A percentile compares a stretch with the other conserved stretches of the same genome.
Evolutionary conservation across 2,329 filamentous ascomycete species (phyloP).

Genomic region (Lomentospora prolificans): DNA sequence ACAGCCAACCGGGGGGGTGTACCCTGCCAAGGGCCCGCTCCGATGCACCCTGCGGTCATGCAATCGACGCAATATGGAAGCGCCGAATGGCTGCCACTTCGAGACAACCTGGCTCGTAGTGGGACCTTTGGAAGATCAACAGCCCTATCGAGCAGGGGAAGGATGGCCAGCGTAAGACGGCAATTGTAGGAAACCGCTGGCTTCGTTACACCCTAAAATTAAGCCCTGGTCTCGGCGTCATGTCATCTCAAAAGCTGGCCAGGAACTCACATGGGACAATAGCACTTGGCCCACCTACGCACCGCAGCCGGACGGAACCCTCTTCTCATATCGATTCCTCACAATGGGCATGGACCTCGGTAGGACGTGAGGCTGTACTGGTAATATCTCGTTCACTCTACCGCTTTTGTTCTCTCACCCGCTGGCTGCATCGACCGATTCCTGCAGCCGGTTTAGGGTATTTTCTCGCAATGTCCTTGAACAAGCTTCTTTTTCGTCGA

Average conservation of each 20-base stretch:
- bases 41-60: constrained; percentile 1
- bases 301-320: too few relatives aligned
- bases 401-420: not conserved
- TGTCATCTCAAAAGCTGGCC: not conserved
- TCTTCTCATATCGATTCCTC: too few relatives aligned
- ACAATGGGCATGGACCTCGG: too few relatives aligned
- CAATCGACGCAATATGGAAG: not conserved
- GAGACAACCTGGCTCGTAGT: not conserved
- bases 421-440: not conserved
- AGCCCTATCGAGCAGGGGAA: not conserved
- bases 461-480: not conserved
- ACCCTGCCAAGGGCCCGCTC: not conserved
- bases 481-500: not conserved
- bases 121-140: not conserved
- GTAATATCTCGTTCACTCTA: not conserved
- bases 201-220: too few relatives aligned
- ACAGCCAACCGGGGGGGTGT: not conserved
- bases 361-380: too few relatives aligned
- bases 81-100: not conserved
- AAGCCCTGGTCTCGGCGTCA: too few relatives aligned
- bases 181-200: not conserved
- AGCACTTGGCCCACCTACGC: too few relatives aligned
- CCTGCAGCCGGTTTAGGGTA: not conserved
- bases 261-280: too few relatives aligned
- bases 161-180: not conserved